phyloP scores from a whole-genome alignment of 345 rosid genomes.

The Linum lewisii region DNA sequence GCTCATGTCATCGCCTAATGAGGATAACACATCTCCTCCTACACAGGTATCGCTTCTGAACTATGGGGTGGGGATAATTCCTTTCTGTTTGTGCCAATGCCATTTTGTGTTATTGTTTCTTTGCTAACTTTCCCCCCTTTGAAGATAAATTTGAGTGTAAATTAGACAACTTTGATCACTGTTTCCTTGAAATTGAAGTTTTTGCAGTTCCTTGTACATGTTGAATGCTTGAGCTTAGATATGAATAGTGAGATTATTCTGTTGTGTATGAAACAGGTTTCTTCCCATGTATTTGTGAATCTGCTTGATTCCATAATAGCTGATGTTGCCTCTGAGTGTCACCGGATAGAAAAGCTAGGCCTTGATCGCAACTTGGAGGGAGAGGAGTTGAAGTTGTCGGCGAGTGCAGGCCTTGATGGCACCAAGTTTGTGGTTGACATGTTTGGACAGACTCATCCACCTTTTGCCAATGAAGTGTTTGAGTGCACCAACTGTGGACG shows the following conservation, averaged over 20 bases:
- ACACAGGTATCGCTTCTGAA: slow-evolving; percentile 36
- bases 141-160: no score
- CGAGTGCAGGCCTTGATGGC: slow-evolving; percentile 58
- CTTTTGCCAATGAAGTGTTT: slow-evolving; percentile 70
- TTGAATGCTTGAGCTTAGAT: not conserved
- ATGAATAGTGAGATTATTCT: slow-evolving; percentile 70
- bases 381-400: slow-evolving; percentile 74
- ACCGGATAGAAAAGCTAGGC: slow-evolving; percentile 70
- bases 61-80: not conserved
- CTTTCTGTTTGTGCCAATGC: not conserved
- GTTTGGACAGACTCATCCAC: slow-evolving; percentile 83
- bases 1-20: slow-evolving; percentile 49
- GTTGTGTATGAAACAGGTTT: no score
- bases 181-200: no score
- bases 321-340: slow-evolving; percentile 95
- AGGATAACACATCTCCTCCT: slow-evolving; percentile 34
- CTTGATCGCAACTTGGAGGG: slow-evolving; percentile 76
- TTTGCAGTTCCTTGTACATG: slow-evolving; percentile 2
- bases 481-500: slow-evolving; percentile 94
- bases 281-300: slow-evolving; percentile 53
- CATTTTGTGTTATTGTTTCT: no score
- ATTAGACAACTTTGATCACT: no score
- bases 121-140: no score
- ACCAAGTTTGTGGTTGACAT: slow-evolving; percentile 77
- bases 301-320: slow-evolving; percentile 75